Evolutionary conservation across 768 basidiomycete genomes (phyloP).

Genomic region (Bullera alba): DNA sequence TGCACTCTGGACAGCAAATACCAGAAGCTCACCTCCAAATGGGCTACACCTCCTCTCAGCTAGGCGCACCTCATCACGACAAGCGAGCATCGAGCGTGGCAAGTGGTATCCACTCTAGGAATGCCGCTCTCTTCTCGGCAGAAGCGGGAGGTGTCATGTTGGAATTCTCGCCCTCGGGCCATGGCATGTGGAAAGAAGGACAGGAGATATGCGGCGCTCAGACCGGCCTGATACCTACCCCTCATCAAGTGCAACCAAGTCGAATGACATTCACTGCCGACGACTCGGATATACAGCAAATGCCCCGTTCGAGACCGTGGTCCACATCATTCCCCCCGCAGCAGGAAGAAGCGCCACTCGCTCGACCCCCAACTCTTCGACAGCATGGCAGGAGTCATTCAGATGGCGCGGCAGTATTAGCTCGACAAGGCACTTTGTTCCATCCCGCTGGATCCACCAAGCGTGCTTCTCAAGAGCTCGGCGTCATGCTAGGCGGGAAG

Average conservation of each 20-base stretch:
- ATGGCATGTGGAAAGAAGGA: conserved; percentile 16
- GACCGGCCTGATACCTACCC: conserved; percentile 17
- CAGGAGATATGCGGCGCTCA: conserved; percentile 16
- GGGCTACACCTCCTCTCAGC: background rate
- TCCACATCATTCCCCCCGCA: conserved; percentile 23
- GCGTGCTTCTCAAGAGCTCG: conserved; percentile 36
- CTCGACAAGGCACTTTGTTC: conserved; percentile 40
- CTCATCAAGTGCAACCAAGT: conserved; percentile 6
- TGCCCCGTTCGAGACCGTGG: conserved; percentile 23
- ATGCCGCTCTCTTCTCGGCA: conserved; percentile 25
- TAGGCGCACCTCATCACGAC: background rate
- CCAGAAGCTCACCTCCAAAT: background rate
- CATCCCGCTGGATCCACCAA: conserved; percentile 38
- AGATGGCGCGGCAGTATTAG: conserved; percentile 38
- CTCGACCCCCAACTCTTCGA: conserved; percentile 11
- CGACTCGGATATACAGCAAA: background rate
- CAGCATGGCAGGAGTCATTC: conserved; percentile 27
- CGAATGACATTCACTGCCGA: background rate
- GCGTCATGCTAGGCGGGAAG: conserved; percentile 35
- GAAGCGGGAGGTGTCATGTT: conserved; percentile 34
- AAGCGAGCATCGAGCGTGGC: conserved; percentile 24
- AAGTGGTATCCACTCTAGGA: conserved; percentile 29
- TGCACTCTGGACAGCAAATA: background rate
- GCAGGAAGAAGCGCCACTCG: background rate
- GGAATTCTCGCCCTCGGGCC: conserved; percentile 23